Evolutionary conservation across 768 basidiomycete species (phyloP).

Genomic region (Auricularia sp.): DNA sequence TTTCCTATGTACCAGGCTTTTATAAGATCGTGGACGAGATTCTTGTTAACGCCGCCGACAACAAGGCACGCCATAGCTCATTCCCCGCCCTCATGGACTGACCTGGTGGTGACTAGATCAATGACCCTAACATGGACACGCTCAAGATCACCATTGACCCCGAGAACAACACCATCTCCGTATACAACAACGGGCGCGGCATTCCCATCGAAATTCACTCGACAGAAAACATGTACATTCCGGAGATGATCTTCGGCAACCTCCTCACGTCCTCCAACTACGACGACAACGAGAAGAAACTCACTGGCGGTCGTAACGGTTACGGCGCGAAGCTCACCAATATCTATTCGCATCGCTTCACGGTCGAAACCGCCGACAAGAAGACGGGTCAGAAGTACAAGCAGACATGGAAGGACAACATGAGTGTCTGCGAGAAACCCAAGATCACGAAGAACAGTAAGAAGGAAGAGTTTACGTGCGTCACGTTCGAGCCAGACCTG

Average conservation of each 20-base stretch:
- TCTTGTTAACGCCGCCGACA: slow-evolving; percentile 96
- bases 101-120: slow-evolving; percentile 47
- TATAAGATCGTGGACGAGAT: slow-evolving; percentile 99
- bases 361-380: slow-evolving; percentile 90
- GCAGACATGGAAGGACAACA: slow-evolving; percentile 90
- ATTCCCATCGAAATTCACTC: slow-evolving; percentile 96
- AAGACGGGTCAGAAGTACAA: slow-evolving; percentile 81
- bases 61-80: slow-evolving; percentile 65
- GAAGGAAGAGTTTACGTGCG: slow-evolving; percentile 83
- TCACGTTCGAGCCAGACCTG: slow-evolving; percentile 90
- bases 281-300: slow-evolving; percentile 97
- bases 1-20: slow-evolving; percentile 89
- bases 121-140: slow-evolving; percentile 83
- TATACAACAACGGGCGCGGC: slow-evolving; percentile 91
- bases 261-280: slow-evolving; percentile 93
- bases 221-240: slow-evolving; percentile 89
- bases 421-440: slow-evolving; percentile 75
- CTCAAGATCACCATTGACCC: slow-evolving; percentile 81
- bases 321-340: slow-evolving; percentile 98
- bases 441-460: slow-evolving; percentile 89
- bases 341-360: slow-evolving; percentile 95
- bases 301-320: slow-evolving; percentile 96
- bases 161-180: slow-evolving; percentile 77
- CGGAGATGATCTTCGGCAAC: slow-evolving; percentile 94
- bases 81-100: background rate